These are phyloP conservation scores for Nitzschia sp. DNA, from an alignment of 108 stramenopile species.

Conservation along the genomic window DNA sequence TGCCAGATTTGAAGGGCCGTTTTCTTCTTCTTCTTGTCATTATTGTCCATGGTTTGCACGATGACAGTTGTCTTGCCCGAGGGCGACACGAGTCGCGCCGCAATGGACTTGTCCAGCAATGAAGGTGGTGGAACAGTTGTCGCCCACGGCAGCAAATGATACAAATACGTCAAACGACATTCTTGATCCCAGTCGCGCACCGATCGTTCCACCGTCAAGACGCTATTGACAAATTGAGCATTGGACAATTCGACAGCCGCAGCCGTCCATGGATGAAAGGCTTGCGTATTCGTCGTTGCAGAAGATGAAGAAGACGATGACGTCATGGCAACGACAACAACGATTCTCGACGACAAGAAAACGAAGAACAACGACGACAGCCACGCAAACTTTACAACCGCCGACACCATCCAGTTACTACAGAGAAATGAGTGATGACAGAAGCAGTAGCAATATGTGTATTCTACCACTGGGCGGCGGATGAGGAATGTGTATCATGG, in stretches of 20 bases:
- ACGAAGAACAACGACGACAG: no score
- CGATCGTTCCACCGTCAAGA: conserved; percentile 54
- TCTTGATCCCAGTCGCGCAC: conserved; percentile 74
- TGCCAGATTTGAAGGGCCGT: conserved; percentile 74
- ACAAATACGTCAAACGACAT: conserved; percentile 54
- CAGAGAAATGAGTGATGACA: no score
- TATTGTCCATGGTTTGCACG: conserved; percentile 33
- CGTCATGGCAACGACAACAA: no score
- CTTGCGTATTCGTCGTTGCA: no score
- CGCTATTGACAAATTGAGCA: conserved; percentile 38
- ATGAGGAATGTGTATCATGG: no score
- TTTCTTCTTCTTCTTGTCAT: conserved; percentile 19
- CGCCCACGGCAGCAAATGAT: conserved; percentile 10
- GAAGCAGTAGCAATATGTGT: no score
- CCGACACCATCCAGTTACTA: no score
- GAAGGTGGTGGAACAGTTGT: conserved; percentile 43
- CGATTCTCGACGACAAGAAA: no score
- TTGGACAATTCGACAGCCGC: conserved; percentile 65
- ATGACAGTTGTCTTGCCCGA: conserved; percentile 65
- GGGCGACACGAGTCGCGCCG: conserved; percentile 64
- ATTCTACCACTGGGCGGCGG: no score
- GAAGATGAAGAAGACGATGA: no score
- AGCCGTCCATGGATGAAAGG: conserved; percentile 57
- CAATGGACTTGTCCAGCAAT: conserved; percentile 55
- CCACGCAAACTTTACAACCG: no score